Base-by-base conservation (phyloP, 140 eudicot genomes). In the Anethum foeniculum region DNA sequence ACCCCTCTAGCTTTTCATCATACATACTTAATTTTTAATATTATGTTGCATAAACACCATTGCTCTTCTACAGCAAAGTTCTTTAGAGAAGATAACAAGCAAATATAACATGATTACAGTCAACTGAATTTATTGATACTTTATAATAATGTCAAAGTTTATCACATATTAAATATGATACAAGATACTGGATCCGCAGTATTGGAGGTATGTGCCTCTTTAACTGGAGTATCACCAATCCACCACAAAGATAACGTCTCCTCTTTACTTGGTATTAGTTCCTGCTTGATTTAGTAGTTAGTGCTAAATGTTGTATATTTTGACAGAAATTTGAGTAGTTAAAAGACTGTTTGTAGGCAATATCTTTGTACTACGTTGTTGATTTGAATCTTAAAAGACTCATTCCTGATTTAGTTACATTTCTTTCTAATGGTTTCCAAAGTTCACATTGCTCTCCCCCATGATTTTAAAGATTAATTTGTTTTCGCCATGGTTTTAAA, bases 141-240 rank as follows among this genome's bases (percentile, higher is more conserved):
- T 38, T 19, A 71, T 3, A 16, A 1, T 71, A 13, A 34, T 47
- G 16, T 60, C 18, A 19, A 75, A 21, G 34, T 49, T 32, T 41
- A 56, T 7, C 62, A n/a, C 14, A 34, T 16, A 51, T 5, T 8
- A 30, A 23, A 28, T 74, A 27, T 47, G 44, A 83, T 18, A 67
- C 56, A n/a, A 75, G 30, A 58, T 86, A 90, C 91, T 92, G 80
- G 85, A 71, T 79, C 83, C 39, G 62, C 80, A 34, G 76, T 86
- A 51, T 80, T 49, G 47, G 87, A 32, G 36, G 84, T 73, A 67
- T 81, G 85, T 19, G 73, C 76, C 68, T 86, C 88, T 44, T 81
- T 83, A 80, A 12, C 41, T 76, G 43, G 83, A 41, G 43, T 83
- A 46, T 71, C 88, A 67, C 83, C 79, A 69, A 82, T 56, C 64